Base-by-base conservation (phyloP, 2,329 filamentous ascomycete genomes). In the Fusarium sublunatum region DNA sequence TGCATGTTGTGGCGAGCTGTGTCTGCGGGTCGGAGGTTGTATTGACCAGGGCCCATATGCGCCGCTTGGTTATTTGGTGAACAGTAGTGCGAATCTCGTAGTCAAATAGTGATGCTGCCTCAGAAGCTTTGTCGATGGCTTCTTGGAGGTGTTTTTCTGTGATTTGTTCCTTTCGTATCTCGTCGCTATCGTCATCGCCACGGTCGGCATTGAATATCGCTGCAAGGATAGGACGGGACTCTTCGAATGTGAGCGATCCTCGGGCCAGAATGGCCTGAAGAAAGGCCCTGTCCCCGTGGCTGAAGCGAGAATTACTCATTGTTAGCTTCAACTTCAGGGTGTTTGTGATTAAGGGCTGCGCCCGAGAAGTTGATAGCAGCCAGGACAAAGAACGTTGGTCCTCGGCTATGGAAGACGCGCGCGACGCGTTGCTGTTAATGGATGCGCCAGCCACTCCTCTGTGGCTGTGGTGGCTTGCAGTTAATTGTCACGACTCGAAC, bases 41-140 rank as follows among this genome's bases (percentile, higher is more conserved):
- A 77, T 99, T 99, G 42, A 98, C 89, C 31, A 99, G 82, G 2
- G 91, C 92, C 74, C 89, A 97, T 22, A 93, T 80, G n/a, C 87
- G 86, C 69, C 87, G 80, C 65, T 85, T 86, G 9, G 82, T 83
- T 26, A 76, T 73, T 74, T 97, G 93, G 70, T 95, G 87, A 32
- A 86, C 78, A 5, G 86, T 86, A 72, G 83, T 90, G 60, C 92
- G 88, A 72, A 99, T 92, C 75, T 97, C 93, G 67, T 93, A 88
- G 78, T 98, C 94, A 72, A 96, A 92, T 8, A 86, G 83, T 0
- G 90, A 91, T 43, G 96, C 85, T 22, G 87, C 87, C 39, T 85
- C 81, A 68, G 93, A 92, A 28, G 92, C 87, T 22, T 83, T 83
- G 48, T 86, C 79, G 54, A 98, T 82, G 74, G 90, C 92, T 9